Evolutionary conservation across 768 basidiomycete genomes (phyloP).

Genomic region (Termitomyces heimii): DNA sequence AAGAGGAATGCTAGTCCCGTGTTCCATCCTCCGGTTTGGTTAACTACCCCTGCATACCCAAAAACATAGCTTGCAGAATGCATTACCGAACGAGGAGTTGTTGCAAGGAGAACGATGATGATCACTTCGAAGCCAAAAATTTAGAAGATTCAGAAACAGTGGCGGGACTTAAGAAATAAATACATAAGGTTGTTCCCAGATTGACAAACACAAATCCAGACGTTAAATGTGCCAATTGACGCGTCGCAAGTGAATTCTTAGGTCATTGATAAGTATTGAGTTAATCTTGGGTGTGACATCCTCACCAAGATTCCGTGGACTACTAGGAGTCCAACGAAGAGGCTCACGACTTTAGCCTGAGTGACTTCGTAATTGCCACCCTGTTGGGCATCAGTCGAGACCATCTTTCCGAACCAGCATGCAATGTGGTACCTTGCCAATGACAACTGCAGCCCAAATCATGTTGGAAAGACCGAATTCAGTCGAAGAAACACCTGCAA

Average conservation of each 20-base stretch:
- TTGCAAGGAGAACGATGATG: conserved; percentile 78
- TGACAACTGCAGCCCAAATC: conserved; percentile 72
- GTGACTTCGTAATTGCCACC: conserved; percentile 58
- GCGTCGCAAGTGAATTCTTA: conserved; percentile 70
- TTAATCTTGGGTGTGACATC: conserved; percentile 3
- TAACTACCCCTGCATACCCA: conserved; percentile 64
- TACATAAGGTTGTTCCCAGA: conserved; percentile 68
- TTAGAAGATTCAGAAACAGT: background rate
- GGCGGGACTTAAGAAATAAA: conserved; percentile 22
- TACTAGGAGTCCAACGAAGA: conserved; percentile 71
- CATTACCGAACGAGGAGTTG: conserved; percentile 69
- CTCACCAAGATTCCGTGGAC: conserved; percentile 68
- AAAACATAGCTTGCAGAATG: conserved; percentile 79
- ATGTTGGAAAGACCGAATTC: conserved; percentile 78
- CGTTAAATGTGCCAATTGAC: conserved; percentile 68
- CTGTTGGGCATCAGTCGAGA: conserved; percentile 15
- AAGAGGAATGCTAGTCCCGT: conserved; percentile 80
- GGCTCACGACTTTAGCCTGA: conserved; percentile 68
- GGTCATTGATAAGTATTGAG: conserved; percentile 1
- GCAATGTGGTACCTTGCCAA: conserved; percentile 38
- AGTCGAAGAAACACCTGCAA: conserved; percentile 81
- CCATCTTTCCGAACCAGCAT: background rate
- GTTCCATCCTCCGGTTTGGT: conserved; percentile 77
- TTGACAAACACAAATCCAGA: conserved; percentile 83
- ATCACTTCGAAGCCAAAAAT: conserved; percentile 46